Percentiles rank a stretch among this genome's conserved stretches.
Evolutionary conservation across 768 basidiomycete genomes (phyloP).

Genomic region (Suillus fuscotomentosus): DNA sequence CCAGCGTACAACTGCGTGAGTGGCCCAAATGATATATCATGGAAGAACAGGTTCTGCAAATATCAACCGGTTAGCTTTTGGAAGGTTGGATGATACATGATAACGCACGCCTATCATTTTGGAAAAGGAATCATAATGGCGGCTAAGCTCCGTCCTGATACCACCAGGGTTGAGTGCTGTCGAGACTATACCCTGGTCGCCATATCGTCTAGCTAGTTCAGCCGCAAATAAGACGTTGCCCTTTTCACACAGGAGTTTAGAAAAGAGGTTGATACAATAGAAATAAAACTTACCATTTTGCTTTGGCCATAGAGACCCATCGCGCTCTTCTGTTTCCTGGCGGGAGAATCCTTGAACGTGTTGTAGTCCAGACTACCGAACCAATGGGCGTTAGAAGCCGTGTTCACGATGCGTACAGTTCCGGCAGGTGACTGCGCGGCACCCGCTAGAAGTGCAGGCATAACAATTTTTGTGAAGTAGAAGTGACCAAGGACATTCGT

Average conservation of each 20-base stretch:
- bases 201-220: constrained; percentile 43
- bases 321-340: constrained; percentile 6
- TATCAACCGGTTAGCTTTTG: background rate
- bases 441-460: constrained; percentile 32
- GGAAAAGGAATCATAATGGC: constrained; percentile 5
- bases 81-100: background rate
- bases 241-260: constrained; percentile 20
- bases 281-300: constrained; percentile 24
- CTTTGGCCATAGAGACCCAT: constrained; percentile 26
- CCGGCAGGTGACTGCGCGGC: constrained; percentile 31
- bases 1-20: constrained; percentile 52
- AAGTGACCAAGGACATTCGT: constrained; percentile 18
- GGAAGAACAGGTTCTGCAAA: constrained; percentile 17
- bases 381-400: constrained; percentile 26
- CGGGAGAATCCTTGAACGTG: constrained; percentile 27
- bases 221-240: constrained; percentile 43
- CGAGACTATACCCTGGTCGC: constrained; percentile 43
- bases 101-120: constrained; percentile 12
- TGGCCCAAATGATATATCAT: constrained; percentile 39
- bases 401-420: constrained; percentile 35
- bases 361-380: constrained; percentile 22
- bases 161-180: constrained; percentile 42
- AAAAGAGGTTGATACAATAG: background rate
- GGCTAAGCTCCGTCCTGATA: constrained; percentile 24
- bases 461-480: constrained; percentile 20